Conservation (phyloP, 257 asterid species). For the Voacanga thouarsii region DNA sequence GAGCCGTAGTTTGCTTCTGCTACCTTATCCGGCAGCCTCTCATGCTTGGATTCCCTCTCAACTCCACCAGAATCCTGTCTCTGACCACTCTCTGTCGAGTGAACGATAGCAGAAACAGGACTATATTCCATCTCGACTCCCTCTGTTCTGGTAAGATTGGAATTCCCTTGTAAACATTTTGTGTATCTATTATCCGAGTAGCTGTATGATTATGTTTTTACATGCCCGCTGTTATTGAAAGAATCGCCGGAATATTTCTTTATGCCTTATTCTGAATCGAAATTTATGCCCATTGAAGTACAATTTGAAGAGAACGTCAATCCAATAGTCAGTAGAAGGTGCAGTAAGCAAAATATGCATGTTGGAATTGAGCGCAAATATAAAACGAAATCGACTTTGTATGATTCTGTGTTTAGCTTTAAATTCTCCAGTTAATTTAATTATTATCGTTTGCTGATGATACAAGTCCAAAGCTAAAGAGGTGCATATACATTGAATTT, state of each 20-base stretch:
- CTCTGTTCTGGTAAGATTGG: constrained; percentile 59
- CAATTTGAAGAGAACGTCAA: background rate
- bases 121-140: constrained; percentile 36
- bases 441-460: too few relatives aligned
- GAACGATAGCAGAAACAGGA: constrained; percentile 13
- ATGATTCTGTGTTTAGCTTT: background rate
- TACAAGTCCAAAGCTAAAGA: too few relatives aligned
- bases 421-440: background rate
- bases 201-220: background rate
- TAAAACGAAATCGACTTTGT: too few relatives aligned
- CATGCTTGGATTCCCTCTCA: constrained; percentile 68
- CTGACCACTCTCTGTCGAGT: constrained; percentile 54
- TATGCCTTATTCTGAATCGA: background rate
- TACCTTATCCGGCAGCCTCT: constrained; percentile 53
- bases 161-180: background rate
- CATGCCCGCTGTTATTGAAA: background rate
- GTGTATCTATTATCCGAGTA: background rate
- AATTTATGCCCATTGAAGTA: too few relatives aligned
- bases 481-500: too few relatives aligned
- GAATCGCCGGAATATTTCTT: too few relatives aligned
- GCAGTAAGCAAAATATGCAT: too few relatives aligned
- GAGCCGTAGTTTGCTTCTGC: constrained; percentile 61
- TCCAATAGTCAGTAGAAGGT: background rate
- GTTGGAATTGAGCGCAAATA: too few relatives aligned
- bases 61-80: constrained; percentile 43